phyloP scores from a whole-genome alignment of 768 basidiomycete species.

The Pulveroboletus ravenelii region DNA sequence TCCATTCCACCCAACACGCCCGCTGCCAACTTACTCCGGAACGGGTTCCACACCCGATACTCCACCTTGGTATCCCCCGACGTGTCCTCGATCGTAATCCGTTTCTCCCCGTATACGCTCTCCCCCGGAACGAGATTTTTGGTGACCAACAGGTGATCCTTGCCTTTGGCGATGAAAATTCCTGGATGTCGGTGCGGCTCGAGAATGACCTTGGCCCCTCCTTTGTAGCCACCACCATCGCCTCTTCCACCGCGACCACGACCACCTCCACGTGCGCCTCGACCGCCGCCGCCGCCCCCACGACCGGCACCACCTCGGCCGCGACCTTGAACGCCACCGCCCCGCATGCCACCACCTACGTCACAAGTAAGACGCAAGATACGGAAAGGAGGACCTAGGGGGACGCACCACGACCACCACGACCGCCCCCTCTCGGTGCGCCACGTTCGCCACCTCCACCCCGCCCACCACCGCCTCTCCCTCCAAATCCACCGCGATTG shows the following conservation, averaged over 20 bases:
- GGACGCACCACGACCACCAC: constrained; percentile 37
- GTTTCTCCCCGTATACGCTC: constrained; percentile 97
- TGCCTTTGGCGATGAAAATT: constrained; percentile 95
- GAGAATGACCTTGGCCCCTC: constrained; percentile 84
- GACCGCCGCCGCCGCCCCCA: constrained; percentile 44
- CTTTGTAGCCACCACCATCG: constrained; percentile 62
- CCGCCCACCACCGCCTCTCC: constrained; percentile 38
- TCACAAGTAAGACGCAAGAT: constrained; percentile 1
- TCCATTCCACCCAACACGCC: constrained; percentile 96
- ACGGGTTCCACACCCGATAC: constrained; percentile 99
- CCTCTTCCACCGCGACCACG: constrained; percentile 42
- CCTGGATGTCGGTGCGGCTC: constrained; percentile 95
- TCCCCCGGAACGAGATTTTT: constrained; percentile 98
- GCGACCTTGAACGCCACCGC: constrained; percentile 27
- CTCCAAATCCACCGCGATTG: constrained; percentile 67
- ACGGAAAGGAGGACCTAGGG: neutral
- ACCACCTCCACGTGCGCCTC: constrained; percentile 43
- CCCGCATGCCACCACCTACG: constrained; percentile 13
- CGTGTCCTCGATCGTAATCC: constrained; percentile 78
- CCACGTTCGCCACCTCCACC: constrained; percentile 36
- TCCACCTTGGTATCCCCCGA: constrained; percentile 84
- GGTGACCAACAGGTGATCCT: constrained; percentile 95
- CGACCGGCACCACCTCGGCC: constrained; percentile 35
- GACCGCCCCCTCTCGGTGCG: constrained; percentile 37
- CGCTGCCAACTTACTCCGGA: constrained; percentile 94